phyloP scores from a whole-genome alignment of 2,329 filamentous ascomycete species.

The Fusarium papillatum region DNA sequence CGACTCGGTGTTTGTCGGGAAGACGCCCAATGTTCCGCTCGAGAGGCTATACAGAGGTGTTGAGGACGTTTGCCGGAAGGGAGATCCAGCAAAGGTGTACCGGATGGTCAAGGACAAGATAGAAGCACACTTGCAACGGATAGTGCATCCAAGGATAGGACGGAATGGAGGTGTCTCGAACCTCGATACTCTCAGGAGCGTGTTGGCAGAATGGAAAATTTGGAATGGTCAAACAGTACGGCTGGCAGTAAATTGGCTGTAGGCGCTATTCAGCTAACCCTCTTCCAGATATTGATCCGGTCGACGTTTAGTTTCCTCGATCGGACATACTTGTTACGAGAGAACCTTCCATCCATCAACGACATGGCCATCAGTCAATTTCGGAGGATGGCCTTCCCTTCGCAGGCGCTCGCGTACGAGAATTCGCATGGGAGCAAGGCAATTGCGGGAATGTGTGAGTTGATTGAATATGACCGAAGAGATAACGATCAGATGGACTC shows the following conservation, averaged over 20 bases:
- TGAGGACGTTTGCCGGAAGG: constrained; percentile 90
- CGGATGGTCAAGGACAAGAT: constrained; percentile 75
- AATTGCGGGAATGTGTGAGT: constrained; percentile 74
- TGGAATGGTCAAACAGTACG: constrained; percentile 86
- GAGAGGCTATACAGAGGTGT: constrained; percentile 92
- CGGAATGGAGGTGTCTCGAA: constrained; percentile 65
- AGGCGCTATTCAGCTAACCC: constrained; percentile 16
- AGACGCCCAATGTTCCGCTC: constrained; percentile 77
- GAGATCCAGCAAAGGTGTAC: constrained; percentile 77
- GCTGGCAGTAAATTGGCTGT: neutral
- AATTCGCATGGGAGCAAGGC: constrained; percentile 48
- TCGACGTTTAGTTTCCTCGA: constrained; percentile 97
- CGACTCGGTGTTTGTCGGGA: constrained; percentile 77
- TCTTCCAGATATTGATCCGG: constrained; percentile 77
- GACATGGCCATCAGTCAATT: constrained; percentile 87
- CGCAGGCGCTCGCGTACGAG: constrained; percentile 28
- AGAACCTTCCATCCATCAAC: constrained; percentile 79
- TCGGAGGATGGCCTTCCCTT: constrained; percentile 67
- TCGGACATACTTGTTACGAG: constrained; percentile 86
- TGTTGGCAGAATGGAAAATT: constrained; percentile 74
- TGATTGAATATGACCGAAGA: constrained; percentile 80
- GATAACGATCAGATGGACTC: constrained; percentile 70
- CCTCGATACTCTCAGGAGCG: constrained; percentile 72
- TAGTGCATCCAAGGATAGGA: constrained; percentile 69
- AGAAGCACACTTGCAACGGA: constrained; percentile 74